Evolutionary conservation across 495 filamentous ascomycete species (phyloP), one percentile per base, ranked within the genome.

Genomic region (Neurospora sp.): DNA sequence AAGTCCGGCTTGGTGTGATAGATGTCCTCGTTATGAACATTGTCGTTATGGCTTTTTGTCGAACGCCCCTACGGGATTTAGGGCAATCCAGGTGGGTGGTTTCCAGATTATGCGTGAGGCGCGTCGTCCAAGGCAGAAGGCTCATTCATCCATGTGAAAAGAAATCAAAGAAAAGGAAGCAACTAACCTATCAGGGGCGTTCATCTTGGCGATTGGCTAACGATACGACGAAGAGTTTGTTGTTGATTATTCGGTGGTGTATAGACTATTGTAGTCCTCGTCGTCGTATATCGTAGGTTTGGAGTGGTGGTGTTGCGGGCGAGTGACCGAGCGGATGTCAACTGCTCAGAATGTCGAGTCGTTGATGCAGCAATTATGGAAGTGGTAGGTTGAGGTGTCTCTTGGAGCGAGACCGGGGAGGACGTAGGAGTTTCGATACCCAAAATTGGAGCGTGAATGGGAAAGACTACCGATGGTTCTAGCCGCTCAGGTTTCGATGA

Each of bases 131-230:
- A 5, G 23, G 7, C 12, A 0, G 5, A 69, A 40, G 35, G 27
- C 16, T n/a, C 31, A 70, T 31, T 62, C 39, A 41, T 49, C 10
- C 72, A 49, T 46, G 20, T 27, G 23, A 0, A 71, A 62, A 39
- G 62, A 27, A 74, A 46, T 66, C 73, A 70, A 74, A 27, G 72
- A 74, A 76, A 39, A 60, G 12, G 23, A 44, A n/a, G 35, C 16
- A 16, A 83, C 87, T 76, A 73, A 88, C 91, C 91, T 85, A 77
- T 93, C 91, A 31, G 91, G 91, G 3, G 91, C 91, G 80, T 93
- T 93, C 91, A 93, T 93, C 27, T 80, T 87, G 80, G 46, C 23
- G 27, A 66, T 18, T 35, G 54, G 31, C 0, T 66, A 35, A 66
- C 5, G 54, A 66, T 66, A 18, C 1, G 27, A 66, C 49, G 27